Conservation (phyloP, 805 yeast genomes). For the Debaryomyces maramus region DNA sequence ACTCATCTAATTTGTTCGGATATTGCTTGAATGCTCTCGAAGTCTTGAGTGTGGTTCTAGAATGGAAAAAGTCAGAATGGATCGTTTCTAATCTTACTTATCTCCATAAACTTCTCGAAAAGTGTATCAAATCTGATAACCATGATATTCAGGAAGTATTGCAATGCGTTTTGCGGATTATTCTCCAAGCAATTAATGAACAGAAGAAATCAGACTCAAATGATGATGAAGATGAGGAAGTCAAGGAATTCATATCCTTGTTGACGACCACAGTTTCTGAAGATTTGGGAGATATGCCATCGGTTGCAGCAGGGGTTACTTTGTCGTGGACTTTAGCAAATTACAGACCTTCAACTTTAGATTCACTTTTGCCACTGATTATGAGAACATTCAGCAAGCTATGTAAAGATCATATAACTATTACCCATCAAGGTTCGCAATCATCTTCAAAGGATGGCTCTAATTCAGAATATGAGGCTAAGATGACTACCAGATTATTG, state of each 20-base stretch:
- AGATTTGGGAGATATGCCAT: constrained; percentile 70
- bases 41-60: constrained; percentile 79
- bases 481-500: constrained; percentile 72
- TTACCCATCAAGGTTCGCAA: constrained; percentile 51
- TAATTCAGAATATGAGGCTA: constrained; percentile 66
- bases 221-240: constrained; percentile 61
- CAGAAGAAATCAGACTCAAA: constrained; percentile 42
- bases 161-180: constrained; percentile 69
- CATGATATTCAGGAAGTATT: constrained; percentile 85
- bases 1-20: constrained; percentile 65
- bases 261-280: constrained; percentile 72
- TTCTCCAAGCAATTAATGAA: constrained; percentile 63
- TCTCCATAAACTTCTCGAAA: constrained; percentile 73
- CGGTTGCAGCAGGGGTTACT: constrained; percentile 86
- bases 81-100: constrained; percentile 67
- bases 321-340: constrained; percentile 78
- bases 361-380: constrained; percentile 69
- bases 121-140: constrained; percentile 77
- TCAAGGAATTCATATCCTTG: constrained; percentile 58
- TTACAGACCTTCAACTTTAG: constrained; percentile 70
- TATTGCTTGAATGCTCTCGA: constrained; percentile 89
- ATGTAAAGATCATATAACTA: constrained; percentile 80
- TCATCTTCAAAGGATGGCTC: constrained; percentile 31
- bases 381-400: constrained; percentile 88
- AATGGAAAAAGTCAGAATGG: constrained; percentile 78